Evolutionary conservation across 2,329 filamentous ascomycete species (phyloP), one percentile per base, ranked within the genome.

Genomic region (Nemania sp.): DNA sequence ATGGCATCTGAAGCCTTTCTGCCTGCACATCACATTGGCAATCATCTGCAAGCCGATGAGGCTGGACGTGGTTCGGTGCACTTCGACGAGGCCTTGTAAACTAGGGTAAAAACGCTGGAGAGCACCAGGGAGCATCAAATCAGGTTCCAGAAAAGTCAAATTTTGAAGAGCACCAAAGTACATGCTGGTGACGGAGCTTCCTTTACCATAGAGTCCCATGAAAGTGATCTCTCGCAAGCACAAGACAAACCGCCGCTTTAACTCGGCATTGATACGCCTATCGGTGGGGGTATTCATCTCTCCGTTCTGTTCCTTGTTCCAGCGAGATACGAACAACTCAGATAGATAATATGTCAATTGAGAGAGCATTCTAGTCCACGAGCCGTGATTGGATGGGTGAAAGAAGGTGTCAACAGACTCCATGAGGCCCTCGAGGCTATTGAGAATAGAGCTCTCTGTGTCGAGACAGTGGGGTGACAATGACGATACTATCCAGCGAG

Each of bases 401-500:
- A 97, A 99, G 72, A 99, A 99, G 0, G 94, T 99, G 71, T 99
- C 94, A 41, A 97, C 88, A 2, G 92, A 94, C 70, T 97, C 89
- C 62, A 99, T 89, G 47, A 99, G 78, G 0, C 90, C 93, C 70
- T 99, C 93, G 5, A 99, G 80, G 61, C 89, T 90, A 28, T 88
- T 84, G 64, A 99, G 74, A 37, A 96, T 84, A 1, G 92, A 97
- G 50, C 87, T 86, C 24, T 87, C 80, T n/a, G 84, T 79, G 36
- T 89, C 83, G 43, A 95, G 75, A 65, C 90, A 94, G 40, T 86
- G 78, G 1, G 94, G 93, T 1, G 94, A 97, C 33, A 99, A 72
- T 0, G 92, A 97, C 83, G 93, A 93, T 47, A 95, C 86, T 54
- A 97, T 89, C 87, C 91, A 94, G 55, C 94, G 81, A 19, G 94